Conservation (phyloP, 2,329 filamentous ascomycete genomes). For the Colletotrichum brevisporum region DNA sequence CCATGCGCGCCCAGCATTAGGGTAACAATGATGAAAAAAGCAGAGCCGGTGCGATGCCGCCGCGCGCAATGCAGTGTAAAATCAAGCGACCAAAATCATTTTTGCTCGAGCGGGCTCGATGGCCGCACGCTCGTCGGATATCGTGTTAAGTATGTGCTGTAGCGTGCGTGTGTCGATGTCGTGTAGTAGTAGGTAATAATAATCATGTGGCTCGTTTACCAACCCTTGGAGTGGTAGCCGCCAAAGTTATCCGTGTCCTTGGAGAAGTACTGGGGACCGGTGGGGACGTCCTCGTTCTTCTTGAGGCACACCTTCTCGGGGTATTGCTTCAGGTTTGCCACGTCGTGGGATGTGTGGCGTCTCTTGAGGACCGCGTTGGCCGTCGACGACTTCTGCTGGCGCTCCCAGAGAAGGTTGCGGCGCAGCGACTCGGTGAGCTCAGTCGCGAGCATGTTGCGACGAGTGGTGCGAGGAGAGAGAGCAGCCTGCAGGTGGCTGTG, state of each 20-base stretch:
- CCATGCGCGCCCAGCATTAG: slow-evolving; percentile 25
- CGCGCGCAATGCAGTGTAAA: slow-evolving; percentile 40
- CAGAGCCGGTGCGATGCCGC: slow-evolving; percentile 35
- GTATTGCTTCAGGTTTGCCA: slow-evolving; percentile 88
- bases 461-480: slow-evolving; percentile 90
- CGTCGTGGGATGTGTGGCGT: slow-evolving; percentile 90
- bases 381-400: slow-evolving; percentile 92
- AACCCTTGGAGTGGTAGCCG: slow-evolving; percentile 89
- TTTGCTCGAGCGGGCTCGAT: slow-evolving; percentile 18
- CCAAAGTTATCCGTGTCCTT: slow-evolving; percentile 74
- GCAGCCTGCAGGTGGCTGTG: slow-evolving; percentile 77
- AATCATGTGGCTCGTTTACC: slow-evolving; percentile 64
- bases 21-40: slow-evolving; percentile 24
- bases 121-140: slow-evolving; percentile 32
- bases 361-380: slow-evolving; percentile 91
- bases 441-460: slow-evolving; percentile 94
- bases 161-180: slow-evolving; percentile 16
- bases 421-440: slow-evolving; percentile 95
- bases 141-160: slow-evolving; percentile 39
- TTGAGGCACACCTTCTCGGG: slow-evolving; percentile 76
- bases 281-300: slow-evolving; percentile 73
- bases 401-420: slow-evolving; percentile 93
- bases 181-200: not conserved
- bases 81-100: slow-evolving; percentile 20
- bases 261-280: slow-evolving; percentile 86